Evolutionary conservation across 495 filamentous ascomycete species (phyloP), one percentile per base, ranked within the genome.

Genomic region (Penicillium soppii): DNA sequence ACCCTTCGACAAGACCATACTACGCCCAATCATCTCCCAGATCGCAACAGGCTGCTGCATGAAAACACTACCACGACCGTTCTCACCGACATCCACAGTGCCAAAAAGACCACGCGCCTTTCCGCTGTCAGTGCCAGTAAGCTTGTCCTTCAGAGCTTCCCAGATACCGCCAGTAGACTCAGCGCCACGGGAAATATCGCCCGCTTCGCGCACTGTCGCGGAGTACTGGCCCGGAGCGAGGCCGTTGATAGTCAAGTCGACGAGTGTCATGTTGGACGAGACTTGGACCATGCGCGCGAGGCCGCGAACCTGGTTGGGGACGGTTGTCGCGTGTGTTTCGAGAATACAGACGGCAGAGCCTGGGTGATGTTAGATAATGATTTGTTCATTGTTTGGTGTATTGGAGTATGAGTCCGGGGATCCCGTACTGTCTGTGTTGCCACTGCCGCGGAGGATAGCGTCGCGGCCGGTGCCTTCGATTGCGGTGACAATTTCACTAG

Each of bases 321-420:
- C 73, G 36, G 60, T 59, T 19, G 53, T 76, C 43, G 83, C 79
- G 70, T 95, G 92, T 22, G 90, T 95, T 74, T 98, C 92, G 54
- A 97, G 85, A 65, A 98, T 97, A 69, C 90, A 95, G 27, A 98
- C 94, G 27, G 94, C 94, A 19, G 92, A 91, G 65, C 82, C 90
- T 94, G 64, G 10, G 13, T 13, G 10, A 9, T 23, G 5, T 40
- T 25, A n/a, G 6, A 8, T 45, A 0, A 47, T 12, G 13, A 32
- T 32, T 12, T 3, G 7, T 3, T 12, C 8, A 12, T 27, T 9
- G 5, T 50, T 39, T 49, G 47, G 43, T 53, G 38, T 15, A 48
- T 19, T 20, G 21, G 47, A 27, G 40, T 29, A 53, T 19, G 33
- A n/a, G 5, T n/a, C 23, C 19, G 7, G 29, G 26, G 22, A 30